Conservation (phyloP, 2,329 filamentous ascomycete species). For the Colletotrichum zoysiae region DNA sequence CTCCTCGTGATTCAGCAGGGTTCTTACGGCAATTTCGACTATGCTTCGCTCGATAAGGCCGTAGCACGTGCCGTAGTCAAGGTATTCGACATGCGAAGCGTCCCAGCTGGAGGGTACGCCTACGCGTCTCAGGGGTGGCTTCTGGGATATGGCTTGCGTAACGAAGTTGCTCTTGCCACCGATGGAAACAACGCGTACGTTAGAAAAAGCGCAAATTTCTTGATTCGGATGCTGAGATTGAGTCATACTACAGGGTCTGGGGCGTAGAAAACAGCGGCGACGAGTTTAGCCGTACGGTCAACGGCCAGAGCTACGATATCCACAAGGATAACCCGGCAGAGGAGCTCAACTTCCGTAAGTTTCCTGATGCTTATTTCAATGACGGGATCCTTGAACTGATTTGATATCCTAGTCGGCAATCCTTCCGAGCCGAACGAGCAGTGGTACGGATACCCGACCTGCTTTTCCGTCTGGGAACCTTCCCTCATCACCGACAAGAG, state of each 20-base stretch:
- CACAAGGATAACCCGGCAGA: conserved; percentile 74
- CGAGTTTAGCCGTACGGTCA: conserved; percentile 61
- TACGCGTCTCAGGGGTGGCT: conserved; percentile 56
- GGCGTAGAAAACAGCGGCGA: conserved; percentile 67
- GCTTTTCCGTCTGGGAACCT: conserved; percentile 68
- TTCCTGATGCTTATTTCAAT: not conserved
- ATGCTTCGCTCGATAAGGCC: conserved; percentile 48
- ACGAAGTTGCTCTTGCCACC: conserved; percentile 71
- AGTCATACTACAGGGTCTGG: conserved; percentile 54
- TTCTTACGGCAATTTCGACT: conserved; percentile 56
- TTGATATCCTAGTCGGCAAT: conserved; percentile 46
- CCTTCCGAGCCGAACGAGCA: conserved; percentile 47
- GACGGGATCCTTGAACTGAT: not conserved
- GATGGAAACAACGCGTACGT: conserved; percentile 53
- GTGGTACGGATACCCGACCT: conserved; percentile 71
- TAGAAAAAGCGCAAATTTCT: fast-evolving
- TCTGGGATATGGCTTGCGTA: conserved; percentile 63
- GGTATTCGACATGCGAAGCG: conserved; percentile 55
- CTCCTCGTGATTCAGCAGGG: conserved; percentile 55
- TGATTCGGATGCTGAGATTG: not conserved
- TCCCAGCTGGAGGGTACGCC: conserved; percentile 52
- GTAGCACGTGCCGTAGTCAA: conserved; percentile 57
- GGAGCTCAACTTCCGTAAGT: conserved; percentile 71
- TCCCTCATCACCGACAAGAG: conserved; percentile 50
- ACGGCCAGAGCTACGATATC: conserved; percentile 61